These are phyloP conservation scores for Chamaecyparis obtusa DNA, from an alignment of 75 land plant species.

Conservation along the genomic window DNA sequence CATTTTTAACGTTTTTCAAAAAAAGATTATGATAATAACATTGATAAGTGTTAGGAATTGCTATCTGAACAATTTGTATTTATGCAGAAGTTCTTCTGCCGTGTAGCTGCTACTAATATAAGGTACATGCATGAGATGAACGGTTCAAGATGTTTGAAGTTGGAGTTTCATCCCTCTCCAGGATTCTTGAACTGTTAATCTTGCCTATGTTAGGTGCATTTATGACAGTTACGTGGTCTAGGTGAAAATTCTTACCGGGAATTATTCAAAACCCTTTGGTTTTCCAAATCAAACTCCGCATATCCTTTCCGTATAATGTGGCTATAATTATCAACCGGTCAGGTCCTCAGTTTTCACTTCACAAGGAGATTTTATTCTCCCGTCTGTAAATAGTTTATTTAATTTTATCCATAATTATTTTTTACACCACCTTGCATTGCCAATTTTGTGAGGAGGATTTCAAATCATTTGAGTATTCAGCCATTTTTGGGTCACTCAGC, in stretches of 20 bases:
- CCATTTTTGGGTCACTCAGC: not conserved
- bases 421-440: not conserved
- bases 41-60: not conserved
- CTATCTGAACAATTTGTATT: not conserved
- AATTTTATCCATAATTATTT: not conserved
- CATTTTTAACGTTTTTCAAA: not conserved
- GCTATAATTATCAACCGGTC: not conserved
- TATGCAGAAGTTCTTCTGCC: too few relatives aligned
- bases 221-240: not conserved
- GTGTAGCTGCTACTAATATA: not conserved
- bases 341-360: not conserved
- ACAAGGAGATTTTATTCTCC: not conserved
- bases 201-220: not conserved
- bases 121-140: not conserved
- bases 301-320: not conserved
- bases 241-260: not conserved
- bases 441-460: not conserved
- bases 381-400: not conserved
- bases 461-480: not conserved
- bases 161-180: too few relatives aligned
- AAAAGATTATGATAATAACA: too few relatives aligned
- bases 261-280: not conserved
- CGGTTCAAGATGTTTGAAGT: not conserved
- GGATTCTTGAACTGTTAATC: not conserved
- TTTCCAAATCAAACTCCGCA: too few relatives aligned